Evolutionary conservation across 345 rosid species (phyloP), one percentile per base, ranked within the genome.

Genomic region (Erysimum cheiranthoides): DNA sequence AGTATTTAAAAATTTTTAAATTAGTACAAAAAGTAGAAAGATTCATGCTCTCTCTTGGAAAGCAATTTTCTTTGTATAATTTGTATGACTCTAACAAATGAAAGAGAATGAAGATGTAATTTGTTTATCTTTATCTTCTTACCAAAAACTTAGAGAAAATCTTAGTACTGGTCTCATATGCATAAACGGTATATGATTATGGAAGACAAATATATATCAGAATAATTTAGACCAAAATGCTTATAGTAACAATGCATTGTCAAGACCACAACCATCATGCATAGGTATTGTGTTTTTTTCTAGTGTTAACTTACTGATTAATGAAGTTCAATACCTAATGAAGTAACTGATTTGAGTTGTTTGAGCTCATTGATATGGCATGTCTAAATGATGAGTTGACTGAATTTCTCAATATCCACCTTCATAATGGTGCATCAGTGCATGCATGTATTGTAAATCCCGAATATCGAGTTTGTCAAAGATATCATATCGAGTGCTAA

Each of bases 321-420:
- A 9, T 38, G 11, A 38, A 10, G 3, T 11, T 38, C 40, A 38
- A 38, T 38, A 8, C 40, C 4, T 38, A 10, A 38, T 38, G 4
- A 9, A 50, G 5, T 49, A 49, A 49, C 12, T 51, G 56, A 21
- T 51, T 51, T 28, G 14, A 51, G 32, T 51, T 54, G 28, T 53
- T 6, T 56, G 11, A 56, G 38, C 38, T 54, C 60, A 56, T 8
- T 57, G 40, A 34, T n/a, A 34, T 16, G 13, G 42, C 11, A 58
- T 58, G 42, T 32, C 25, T 28, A 13, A 34, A 59, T 36, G 46
- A 60, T 60, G 65, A 59, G n/a, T 35, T 59, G 16, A 36, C 10
- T 14, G 25, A 35, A 35, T 17, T 35, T 17, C 5, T 36, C 10
- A 59, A 59, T 17, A 30, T 59, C 30, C 28, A 59, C 31, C 5